Percentiles rank a stretch among this genome's conserved stretches.
Evolutionary conservation across 208 protist genomes (phyloP).

Genomic region (Trypanosoma lewisi): DNA sequence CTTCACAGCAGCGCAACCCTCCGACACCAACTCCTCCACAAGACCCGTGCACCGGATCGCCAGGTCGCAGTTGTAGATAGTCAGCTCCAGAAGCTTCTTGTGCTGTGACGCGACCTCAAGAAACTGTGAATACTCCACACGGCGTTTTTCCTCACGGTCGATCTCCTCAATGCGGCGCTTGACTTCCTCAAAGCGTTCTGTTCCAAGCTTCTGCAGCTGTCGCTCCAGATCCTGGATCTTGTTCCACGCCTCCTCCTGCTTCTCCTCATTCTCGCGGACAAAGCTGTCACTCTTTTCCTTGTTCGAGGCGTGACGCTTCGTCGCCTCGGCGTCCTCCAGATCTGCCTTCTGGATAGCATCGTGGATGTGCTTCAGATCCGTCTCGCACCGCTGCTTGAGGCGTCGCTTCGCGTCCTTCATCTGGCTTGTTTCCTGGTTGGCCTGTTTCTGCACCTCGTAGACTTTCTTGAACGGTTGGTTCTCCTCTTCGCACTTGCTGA

Average conservation of each 20-base stretch:
- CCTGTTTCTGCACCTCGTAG: constrained; percentile 67
- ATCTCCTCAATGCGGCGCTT: constrained; percentile 57
- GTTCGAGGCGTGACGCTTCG: constrained; percentile 42
- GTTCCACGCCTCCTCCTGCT: constrained; percentile 54
- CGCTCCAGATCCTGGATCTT: constrained; percentile 59
- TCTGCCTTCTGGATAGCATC: constrained; percentile 59
- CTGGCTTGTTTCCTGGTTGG: constrained; percentile 50
- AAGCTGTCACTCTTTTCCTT: constrained; percentile 54
- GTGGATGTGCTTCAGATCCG: constrained; percentile 60
- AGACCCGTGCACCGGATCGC: constrained; percentile 47
- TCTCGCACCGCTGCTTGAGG: constrained; percentile 60
- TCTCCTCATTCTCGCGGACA: constrained; percentile 45
- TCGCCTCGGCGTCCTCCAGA: constrained; percentile 50
- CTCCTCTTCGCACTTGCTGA: constrained; percentile 75
- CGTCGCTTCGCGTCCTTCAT: constrained; percentile 62
- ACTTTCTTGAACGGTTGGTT: constrained; percentile 76
- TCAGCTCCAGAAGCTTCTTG: constrained; percentile 58
- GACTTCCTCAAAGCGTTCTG: constrained; percentile 49
- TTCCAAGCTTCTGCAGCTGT: constrained; percentile 47
- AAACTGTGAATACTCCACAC: constrained; percentile 52
- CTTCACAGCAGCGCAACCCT: constrained; percentile 50
- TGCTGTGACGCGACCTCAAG: constrained; percentile 49
- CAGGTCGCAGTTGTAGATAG: constrained; percentile 56
- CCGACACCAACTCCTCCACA: constrained; percentile 48
- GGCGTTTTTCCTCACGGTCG: constrained; percentile 51